These are phyloP conservation scores for Mortierella hygrophila DNA, from an alignment of 192 early-diverging fungal genomes.

Conservation along the genomic window DNA sequence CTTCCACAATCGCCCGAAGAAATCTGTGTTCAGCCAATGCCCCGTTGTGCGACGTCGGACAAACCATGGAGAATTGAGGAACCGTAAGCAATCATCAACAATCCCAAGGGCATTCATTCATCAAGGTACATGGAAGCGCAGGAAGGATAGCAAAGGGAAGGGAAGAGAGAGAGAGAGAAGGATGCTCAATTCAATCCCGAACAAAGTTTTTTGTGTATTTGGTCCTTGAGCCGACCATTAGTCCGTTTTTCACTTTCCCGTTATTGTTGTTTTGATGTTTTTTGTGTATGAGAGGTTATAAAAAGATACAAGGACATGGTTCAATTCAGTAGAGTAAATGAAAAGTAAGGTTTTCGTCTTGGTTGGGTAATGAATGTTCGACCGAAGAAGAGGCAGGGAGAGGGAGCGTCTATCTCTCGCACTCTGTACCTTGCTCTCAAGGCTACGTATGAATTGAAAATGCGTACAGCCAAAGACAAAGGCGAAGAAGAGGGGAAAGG, in stretches of 20 bases:
- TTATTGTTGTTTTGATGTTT: slow-evolving; percentile 1
- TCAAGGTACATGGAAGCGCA: background rate
- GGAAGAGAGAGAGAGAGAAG: background rate
- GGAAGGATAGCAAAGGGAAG: background rate
- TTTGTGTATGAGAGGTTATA: too few species aligned
- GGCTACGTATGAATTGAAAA: background rate
- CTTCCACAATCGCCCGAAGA: slow-evolving; percentile 20
- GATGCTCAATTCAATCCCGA: background rate
- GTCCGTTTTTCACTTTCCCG: slow-evolving; percentile 14
- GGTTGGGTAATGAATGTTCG: slow-evolving; percentile 6
- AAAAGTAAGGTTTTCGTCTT: slow-evolving; percentile 3
- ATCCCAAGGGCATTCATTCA: background rate
- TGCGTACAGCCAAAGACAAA: too few species aligned
- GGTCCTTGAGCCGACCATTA: background rate
- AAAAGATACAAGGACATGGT: background rate
- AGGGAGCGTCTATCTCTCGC: background rate
- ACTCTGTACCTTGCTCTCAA: background rate
- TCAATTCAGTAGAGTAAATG: background rate
- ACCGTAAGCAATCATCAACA: background rate
- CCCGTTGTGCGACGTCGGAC: slow-evolving; percentile 18
- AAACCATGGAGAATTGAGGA: slow-evolving; percentile 3
- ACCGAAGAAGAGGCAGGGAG: background rate
- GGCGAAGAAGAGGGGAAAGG: background rate
- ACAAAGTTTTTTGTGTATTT: background rate
- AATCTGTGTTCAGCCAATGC: background rate